Evolutionary conservation across 75 land plant species (phyloP).

Genomic region (Pinus albicaulis): DNA sequence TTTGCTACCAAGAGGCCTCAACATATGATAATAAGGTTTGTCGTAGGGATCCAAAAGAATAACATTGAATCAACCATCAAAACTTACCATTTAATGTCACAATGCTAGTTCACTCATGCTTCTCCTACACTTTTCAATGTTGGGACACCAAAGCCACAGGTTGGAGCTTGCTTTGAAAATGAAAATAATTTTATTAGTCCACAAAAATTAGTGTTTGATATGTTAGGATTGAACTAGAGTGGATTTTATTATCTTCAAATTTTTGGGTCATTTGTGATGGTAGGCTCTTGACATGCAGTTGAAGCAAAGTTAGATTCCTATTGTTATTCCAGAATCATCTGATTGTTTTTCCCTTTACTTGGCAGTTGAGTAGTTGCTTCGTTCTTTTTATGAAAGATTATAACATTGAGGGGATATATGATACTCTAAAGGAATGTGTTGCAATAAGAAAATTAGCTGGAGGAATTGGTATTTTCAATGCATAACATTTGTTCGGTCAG

Average conservation of each 20-base stretch:
- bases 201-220: neutral
- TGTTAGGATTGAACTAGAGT: neutral
- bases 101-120: conserved; percentile 97
- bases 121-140: conserved; percentile 95
- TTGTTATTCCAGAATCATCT: neutral
- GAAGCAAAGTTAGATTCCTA: neutral
- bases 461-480: conserved; percentile 87
- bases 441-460: conserved; percentile 97
- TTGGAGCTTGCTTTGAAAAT: conserved; percentile 7
- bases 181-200: neutral
- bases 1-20: conserved; percentile 89
- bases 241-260: neutral
- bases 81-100: conserved; percentile 94
- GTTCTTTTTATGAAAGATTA: conserved; percentile 97
- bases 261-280: neutral
- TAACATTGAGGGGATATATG: conserved; percentile 97
- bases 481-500: conserved; percentile 93
- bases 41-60: conserved; percentile 90
- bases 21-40: conserved; percentile 95
- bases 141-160: conserved; percentile 96
- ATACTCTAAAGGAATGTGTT: conserved; percentile 99
- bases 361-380: conserved; percentile 96
- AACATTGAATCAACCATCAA: conserved; percentile 76
- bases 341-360: neutral
- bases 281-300: neutral